Conservation (phyloP, 2,329 filamentous ascomycete species). For the Botrytis tulipae region DNA sequence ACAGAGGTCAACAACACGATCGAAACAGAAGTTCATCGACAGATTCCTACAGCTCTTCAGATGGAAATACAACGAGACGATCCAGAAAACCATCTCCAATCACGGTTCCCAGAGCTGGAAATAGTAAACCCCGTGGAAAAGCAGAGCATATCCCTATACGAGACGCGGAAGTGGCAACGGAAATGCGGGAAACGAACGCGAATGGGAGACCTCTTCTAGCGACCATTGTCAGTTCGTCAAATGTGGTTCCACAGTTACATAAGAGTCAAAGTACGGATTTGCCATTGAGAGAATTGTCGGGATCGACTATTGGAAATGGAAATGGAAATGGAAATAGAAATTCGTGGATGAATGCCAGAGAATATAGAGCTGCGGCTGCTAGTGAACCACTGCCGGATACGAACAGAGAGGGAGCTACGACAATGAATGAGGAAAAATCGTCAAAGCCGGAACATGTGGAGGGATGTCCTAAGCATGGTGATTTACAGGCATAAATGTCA, state of each 20-base stretch:
- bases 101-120: slow-evolving; percentile 23
- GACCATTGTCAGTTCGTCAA: slow-evolving; percentile 34
- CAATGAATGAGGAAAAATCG: neutral
- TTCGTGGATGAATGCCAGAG: slow-evolving; percentile 1
- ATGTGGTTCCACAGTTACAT: slow-evolving; percentile 20
- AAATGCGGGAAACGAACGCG: slow-evolving; percentile 27
- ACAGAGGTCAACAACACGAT: slow-evolving; percentile 24
- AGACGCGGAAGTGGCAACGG: slow-evolving; percentile 20
- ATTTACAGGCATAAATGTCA: neutral
- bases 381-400: neutral
- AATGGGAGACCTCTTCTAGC: slow-evolving; percentile 26
- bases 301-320: neutral
- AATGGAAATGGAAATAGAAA: neutral
- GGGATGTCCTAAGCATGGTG: neutral
- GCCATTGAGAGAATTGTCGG: slow-evolving; percentile 13
- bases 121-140: slow-evolving; percentile 23
- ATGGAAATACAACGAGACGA: slow-evolving; percentile 23
- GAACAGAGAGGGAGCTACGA: neutral
- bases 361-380: neutral
- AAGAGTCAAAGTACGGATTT: slow-evolving; percentile 3
- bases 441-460: neutral
- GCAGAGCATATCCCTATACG: slow-evolving; percentile 33
- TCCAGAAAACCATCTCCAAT: slow-evolving; percentile 33
- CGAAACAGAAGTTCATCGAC: slow-evolving; percentile 29
- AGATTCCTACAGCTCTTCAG: slow-evolving; percentile 29